A percentile compares a stretch with the other conserved stretches of the same genome.
These are phyloP conservation scores for Begonia loranthoides DNA, from an alignment of 306 rosid species.

Conservation along the genomic window DNA sequence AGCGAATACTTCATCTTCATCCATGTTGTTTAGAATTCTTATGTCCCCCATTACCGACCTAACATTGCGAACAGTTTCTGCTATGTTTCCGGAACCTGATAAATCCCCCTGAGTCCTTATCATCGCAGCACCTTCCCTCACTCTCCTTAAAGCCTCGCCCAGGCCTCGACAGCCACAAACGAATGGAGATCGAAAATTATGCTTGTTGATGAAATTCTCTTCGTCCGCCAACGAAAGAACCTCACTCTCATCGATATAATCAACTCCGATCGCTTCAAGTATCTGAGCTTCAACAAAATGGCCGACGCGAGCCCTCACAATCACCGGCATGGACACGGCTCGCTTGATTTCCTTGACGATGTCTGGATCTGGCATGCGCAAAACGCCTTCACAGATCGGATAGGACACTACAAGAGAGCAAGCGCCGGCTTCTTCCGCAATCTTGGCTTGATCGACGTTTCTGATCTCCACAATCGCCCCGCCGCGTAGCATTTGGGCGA, in stretches of 20 bases:
- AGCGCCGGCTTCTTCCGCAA: constrained; percentile 73
- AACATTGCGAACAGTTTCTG: constrained; percentile 27
- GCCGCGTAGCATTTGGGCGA: constrained; percentile 45
- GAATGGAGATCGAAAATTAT: constrained; percentile 39
- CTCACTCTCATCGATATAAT: constrained; percentile 68
- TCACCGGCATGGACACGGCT: constrained; percentile 37
- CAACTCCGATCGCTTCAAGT: constrained; percentile 46
- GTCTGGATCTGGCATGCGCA: constrained; percentile 51
- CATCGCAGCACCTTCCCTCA: constrained; percentile 60
- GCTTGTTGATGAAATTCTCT: constrained; percentile 51
- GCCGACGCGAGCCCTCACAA: constrained; percentile 56
- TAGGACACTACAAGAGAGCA: constrained; percentile 37
- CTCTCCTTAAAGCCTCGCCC: constrained; percentile 56
- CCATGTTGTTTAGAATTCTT: constrained; percentile 48
- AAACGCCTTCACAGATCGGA: constrained; percentile 15
- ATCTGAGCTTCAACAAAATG: constrained; percentile 90
- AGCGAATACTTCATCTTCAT: constrained; percentile 59
- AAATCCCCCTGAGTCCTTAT: constrained; percentile 56
- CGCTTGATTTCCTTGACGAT: constrained; percentile 43
- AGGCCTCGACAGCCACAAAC: constrained; percentile 47
- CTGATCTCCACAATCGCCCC: constrained; percentile 55
- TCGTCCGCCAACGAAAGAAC: constrained; percentile 36
- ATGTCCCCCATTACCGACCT: constrained; percentile 51
- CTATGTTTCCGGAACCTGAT: constrained; percentile 29
- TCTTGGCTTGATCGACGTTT: constrained; percentile 36